These are phyloP conservation scores for Penicillium concentricum DNA, from an alignment of 2,329 filamentous ascomycete genomes.

Conservation along the genomic window DNA sequence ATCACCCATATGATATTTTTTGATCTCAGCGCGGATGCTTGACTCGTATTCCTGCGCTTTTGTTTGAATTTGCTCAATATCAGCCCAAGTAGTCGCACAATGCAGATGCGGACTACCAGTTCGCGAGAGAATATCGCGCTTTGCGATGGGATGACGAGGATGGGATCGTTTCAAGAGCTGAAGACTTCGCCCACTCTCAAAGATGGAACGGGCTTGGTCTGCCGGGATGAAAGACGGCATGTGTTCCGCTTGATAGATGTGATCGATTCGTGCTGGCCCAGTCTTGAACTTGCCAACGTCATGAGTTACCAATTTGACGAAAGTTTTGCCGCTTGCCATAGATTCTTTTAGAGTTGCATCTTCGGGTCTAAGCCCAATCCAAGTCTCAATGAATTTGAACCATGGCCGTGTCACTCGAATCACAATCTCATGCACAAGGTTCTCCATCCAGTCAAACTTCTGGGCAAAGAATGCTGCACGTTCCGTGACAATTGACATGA, in stretches of 20 bases:
- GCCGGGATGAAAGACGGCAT: slow-evolving; percentile 70
- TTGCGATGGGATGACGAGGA: slow-evolving; percentile 66
- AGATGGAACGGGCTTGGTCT: slow-evolving; percentile 70
- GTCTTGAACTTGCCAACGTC: slow-evolving; percentile 59
- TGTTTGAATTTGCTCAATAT: slow-evolving; percentile 63
- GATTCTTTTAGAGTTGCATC: slow-evolving; percentile 52
- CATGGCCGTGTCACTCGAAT: slow-evolving; percentile 63
- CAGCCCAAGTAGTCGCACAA: slow-evolving; percentile 72
- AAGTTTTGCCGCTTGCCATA: slow-evolving; percentile 55
- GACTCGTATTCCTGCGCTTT: slow-evolving; percentile 52
- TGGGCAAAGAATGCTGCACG: slow-evolving; percentile 65
- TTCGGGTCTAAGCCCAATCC: slow-evolving; percentile 69
- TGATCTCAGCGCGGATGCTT: slow-evolving; percentile 37
- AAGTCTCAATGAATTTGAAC: slow-evolving; percentile 66
- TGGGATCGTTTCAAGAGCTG: slow-evolving; percentile 70
- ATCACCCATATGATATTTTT: slow-evolving; percentile 35
- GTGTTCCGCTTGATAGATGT: slow-evolving; percentile 50
- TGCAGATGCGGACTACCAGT: slow-evolving; percentile 58
- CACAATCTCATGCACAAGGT: slow-evolving; percentile 67
- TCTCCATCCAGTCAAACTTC: slow-evolving; percentile 59
- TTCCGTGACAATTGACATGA: slow-evolving; percentile 62
- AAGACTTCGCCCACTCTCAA: slow-evolving; percentile 75
- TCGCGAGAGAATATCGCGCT: slow-evolving; percentile 47
- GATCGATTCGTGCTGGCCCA: slow-evolving; percentile 62
- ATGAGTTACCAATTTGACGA: slow-evolving; percentile 60